Evolutionary conservation across 306 rosid genomes (phyloP).

Genomic region (Trifolium repens): DNA sequence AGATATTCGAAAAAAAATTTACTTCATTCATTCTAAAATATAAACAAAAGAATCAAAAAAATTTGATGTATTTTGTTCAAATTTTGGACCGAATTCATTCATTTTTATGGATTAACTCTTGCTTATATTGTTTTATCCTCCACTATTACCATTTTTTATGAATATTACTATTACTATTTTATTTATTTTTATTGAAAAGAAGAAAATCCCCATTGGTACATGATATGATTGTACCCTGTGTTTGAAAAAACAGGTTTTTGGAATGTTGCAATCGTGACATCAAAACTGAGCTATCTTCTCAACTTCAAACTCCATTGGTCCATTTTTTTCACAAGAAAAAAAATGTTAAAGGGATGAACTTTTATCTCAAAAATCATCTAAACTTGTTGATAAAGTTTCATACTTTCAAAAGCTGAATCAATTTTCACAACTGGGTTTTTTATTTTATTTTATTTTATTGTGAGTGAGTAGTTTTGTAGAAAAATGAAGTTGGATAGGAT

Average conservation of each 20-base stretch:
- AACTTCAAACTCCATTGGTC: slow-evolving; percentile 20
- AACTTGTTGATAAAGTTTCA: slow-evolving; percentile 32
- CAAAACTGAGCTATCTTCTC: not conserved
- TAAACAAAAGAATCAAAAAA: no score
- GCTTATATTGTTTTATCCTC: no score
- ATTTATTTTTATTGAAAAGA: no score
- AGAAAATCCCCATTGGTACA: not conserved
- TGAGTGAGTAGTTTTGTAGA: not conserved
- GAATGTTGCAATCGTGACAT: slow-evolving; percentile 32
- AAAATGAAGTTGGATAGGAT: slow-evolving; percentile 65
- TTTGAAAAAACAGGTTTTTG: not conserved
- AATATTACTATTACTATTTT: no score
- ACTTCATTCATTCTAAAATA: no score
- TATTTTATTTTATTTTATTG: not conserved
- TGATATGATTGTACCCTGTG: not conserved
- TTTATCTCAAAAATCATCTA: slow-evolving; percentile 32
- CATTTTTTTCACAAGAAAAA: not conserved
- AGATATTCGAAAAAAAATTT: no score
- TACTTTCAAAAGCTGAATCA: slow-evolving; percentile 33
- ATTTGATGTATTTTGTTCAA: no score
- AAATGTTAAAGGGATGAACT: slow-evolving; percentile 19
- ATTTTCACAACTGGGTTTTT: slow-evolving; percentile 38
- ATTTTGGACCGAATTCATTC: no score
- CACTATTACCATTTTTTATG: no score
- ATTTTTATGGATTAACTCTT: no score